phyloP scores from a whole-genome alignment of 1,139 yeast species.

The Wickerhamiella infanticola region DNA sequence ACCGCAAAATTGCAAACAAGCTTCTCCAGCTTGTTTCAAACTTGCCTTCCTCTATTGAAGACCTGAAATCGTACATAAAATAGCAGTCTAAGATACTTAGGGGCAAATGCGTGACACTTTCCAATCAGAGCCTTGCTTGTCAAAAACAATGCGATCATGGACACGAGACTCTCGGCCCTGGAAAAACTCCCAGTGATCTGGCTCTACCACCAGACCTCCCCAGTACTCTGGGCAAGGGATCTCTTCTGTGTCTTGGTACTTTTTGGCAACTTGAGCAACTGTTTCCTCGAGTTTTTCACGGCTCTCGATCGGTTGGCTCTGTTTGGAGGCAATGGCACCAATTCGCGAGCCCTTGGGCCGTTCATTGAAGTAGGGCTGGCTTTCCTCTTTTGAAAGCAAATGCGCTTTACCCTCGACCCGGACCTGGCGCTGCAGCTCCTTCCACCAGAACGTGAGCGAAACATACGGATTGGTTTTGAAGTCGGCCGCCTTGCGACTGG shows the following conservation, averaged over 20 bases:
- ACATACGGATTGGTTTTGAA: slow-evolving; percentile 59
- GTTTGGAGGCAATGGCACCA: slow-evolving; percentile 97
- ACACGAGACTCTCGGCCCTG: slow-evolving; percentile 84
- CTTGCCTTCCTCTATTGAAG: background rate
- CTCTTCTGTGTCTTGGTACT: slow-evolving; percentile 46
- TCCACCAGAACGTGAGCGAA: slow-evolving; percentile 87
- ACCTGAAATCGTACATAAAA: background rate
- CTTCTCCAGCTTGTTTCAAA: background rate
- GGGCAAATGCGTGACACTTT: slow-evolving; percentile 59
- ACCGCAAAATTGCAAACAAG: slow-evolving; percentile 1
- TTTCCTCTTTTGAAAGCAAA: slow-evolving; percentile 53
- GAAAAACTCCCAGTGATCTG: slow-evolving; percentile 91
- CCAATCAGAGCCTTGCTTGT: slow-evolving; percentile 40
- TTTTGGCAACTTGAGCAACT: slow-evolving; percentile 31
- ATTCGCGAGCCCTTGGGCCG: slow-evolving; percentile 86
- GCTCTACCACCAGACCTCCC: slow-evolving; percentile 88
- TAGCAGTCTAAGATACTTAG: slow-evolving; percentile 17
- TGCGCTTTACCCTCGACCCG: slow-evolving; percentile 81
- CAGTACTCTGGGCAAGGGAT: slow-evolving; percentile 87
- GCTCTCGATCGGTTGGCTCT: slow-evolving; percentile 41
- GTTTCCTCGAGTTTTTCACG: slow-evolving; percentile 48
- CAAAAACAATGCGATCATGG: slow-evolving; percentile 77
- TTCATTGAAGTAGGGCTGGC: slow-evolving; percentile 63
- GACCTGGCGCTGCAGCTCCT: slow-evolving; percentile 75
- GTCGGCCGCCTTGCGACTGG: slow-evolving; percentile 68